Evolutionary conservation across 1,284 basidiomycete genomes (phyloP).

Genomic region (Melanopsichium pennsylvanicum): DNA sequence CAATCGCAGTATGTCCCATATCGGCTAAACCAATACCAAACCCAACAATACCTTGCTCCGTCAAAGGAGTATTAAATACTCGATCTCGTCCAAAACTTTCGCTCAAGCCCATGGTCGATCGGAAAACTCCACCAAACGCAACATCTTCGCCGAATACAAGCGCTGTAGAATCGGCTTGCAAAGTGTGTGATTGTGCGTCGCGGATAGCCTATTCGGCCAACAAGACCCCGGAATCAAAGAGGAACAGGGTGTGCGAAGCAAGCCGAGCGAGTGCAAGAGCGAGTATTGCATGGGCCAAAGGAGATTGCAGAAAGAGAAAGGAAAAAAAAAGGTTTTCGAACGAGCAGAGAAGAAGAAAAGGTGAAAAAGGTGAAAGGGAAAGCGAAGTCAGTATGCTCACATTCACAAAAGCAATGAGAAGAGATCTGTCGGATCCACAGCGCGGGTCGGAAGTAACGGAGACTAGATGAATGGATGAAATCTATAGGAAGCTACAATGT

Average conservation of each 20-base stretch:
- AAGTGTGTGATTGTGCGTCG: constrained; percentile 55
- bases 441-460: too few relatives aligned
- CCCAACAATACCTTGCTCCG: constrained; percentile 82
- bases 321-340: neutral
- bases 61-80: constrained; percentile 53
- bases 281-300: too few relatives aligned
- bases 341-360: neutral
- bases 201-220: constrained; percentile 62
- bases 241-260: neutral
- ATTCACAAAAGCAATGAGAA: neutral
- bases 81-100: constrained; percentile 77
- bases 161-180: constrained; percentile 75
- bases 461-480: neutral
- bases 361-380: neutral
- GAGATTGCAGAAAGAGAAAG: neutral
- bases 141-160: constrained; percentile 79
- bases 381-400: constrained; percentile 4
- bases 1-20: constrained; percentile 93
- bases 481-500: constrained; percentile 9
- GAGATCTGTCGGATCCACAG: neutral
- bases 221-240: neutral
- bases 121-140: constrained; percentile 86
- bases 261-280: too few relatives aligned
- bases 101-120: constrained; percentile 86
- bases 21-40: constrained; percentile 90